Conservation (phyloP, 768 basidiomycete genomes). For the Coprinellus aureogranulatus region DNA sequence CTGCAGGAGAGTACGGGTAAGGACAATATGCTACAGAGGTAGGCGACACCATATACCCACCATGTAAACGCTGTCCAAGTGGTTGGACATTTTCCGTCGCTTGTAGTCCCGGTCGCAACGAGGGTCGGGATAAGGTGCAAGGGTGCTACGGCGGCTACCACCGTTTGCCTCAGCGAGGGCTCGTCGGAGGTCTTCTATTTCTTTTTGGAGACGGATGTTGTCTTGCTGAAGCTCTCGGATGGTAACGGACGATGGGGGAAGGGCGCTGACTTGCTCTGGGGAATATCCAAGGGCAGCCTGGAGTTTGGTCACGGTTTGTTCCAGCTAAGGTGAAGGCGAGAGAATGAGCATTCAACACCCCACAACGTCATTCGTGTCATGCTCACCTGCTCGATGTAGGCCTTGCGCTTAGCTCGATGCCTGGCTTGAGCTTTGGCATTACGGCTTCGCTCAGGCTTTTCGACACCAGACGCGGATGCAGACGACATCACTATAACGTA, state of each 20-base stretch:
- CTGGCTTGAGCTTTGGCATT: constrained; percentile 87
- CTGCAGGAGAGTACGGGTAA: not conserved
- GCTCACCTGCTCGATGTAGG: constrained; percentile 83
- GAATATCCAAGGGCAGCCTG: constrained; percentile 72
- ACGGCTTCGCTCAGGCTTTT: constrained; percentile 80
- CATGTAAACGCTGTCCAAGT: constrained; percentile 54
- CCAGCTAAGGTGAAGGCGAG: constrained; percentile 48
- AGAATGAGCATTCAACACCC: not conserved
- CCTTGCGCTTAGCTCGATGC: constrained; percentile 89
- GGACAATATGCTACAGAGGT: not conserved
- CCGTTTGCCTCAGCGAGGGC: constrained; percentile 54
- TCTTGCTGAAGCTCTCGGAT: constrained; percentile 85
- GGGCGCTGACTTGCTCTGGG: constrained; percentile 69
- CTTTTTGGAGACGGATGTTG: constrained; percentile 64
- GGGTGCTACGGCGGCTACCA: constrained; percentile 45
- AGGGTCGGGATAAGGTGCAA: constrained; percentile 47
- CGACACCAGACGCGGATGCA: constrained; percentile 46
- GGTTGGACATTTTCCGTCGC: constrained; percentile 52
- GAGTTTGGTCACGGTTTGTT: constrained; percentile 82
- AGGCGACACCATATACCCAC: constrained; percentile 26
- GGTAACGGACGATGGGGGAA: constrained; percentile 70
- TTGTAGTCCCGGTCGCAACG: constrained; percentile 60
- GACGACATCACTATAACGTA: constrained; percentile 63
- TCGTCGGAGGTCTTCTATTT: constrained; percentile 73
- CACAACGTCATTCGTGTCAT: not conserved